Evolutionary conservation across 2,329 filamentous ascomycete genomes (phyloP).

Genomic region (Pseudocercospora cruenta): DNA sequence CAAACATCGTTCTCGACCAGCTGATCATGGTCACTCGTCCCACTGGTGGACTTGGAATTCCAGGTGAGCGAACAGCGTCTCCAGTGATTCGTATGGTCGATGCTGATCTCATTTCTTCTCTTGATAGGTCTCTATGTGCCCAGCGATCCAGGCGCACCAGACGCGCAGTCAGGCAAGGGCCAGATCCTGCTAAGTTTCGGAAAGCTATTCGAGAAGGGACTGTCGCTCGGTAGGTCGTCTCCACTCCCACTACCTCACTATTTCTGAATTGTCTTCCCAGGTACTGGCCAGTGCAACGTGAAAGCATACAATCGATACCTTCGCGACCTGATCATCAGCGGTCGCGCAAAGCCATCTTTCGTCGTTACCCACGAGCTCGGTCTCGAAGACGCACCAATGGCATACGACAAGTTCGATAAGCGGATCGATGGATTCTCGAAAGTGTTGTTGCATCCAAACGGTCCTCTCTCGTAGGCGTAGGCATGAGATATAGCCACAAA

Average conservation of each 20-base stretch:
- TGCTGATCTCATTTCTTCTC: constrained; percentile 11
- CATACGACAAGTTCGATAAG: constrained; percentile 49
- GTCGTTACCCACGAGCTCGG: constrained; percentile 67
- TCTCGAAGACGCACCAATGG: constrained; percentile 61
- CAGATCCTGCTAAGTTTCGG: constrained; percentile 68
- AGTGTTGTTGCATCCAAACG: constrained; percentile 69
- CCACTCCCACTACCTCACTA: not conserved
- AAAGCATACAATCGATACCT: constrained; percentile 70
- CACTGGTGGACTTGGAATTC: constrained; percentile 65
- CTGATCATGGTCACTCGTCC: constrained; percentile 65
- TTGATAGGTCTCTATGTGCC: constrained; percentile 41
- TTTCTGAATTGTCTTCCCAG: not conserved
- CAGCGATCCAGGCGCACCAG: constrained; percentile 64
- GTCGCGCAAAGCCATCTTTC: constrained; percentile 67
- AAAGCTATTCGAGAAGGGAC: constrained; percentile 70
- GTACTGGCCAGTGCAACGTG: constrained; percentile 68
- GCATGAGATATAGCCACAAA: not conserved
- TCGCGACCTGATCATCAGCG: constrained; percentile 66
- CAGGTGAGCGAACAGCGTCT: constrained; percentile 41
- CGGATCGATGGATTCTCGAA: constrained; percentile 69
- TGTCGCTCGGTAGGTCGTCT: constrained; percentile 56
- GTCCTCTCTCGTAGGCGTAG: constrained; percentile 39
- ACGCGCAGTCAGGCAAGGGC: constrained; percentile 63
- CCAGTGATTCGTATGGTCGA: not conserved
- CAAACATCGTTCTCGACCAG: constrained; percentile 66